Conservation (phyloP, 2,329 filamentous ascomycete genomes). For the Colletotrichum lindemuthianum region DNA sequence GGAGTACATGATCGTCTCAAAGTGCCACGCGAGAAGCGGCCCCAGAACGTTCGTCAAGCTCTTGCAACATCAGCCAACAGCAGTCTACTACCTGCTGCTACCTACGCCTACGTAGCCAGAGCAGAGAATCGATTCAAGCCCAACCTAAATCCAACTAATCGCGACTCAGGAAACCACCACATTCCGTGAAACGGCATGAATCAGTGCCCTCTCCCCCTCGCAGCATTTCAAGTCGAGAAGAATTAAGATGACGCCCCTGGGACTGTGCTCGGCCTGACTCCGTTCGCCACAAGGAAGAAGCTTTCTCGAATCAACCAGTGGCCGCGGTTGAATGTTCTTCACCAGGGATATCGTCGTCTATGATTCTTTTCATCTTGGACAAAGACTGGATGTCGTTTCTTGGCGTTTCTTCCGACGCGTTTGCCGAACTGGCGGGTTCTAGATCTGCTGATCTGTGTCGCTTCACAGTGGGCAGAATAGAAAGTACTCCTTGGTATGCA, state of each 20-base stretch:
- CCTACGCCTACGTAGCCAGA: background rate
- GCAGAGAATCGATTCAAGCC: background rate
- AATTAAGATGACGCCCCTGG: constrained; percentile 1
- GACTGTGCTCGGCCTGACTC: constrained; percentile 18
- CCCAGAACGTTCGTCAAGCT: too few species aligned
- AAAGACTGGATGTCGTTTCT: constrained; percentile 10
- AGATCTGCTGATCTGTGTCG: constrained; percentile 6
- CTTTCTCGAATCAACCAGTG: background rate
- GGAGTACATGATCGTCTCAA: constrained; percentile 24
- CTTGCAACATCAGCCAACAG: background rate
- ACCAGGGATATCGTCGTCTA: background rate
- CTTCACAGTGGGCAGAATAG: background rate
- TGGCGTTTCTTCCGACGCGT: constrained; percentile 24
- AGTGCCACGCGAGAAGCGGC: constrained; percentile 12
- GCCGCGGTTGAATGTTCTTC: constrained; percentile 1
- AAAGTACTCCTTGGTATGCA: too few species aligned
- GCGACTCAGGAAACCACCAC: constrained; percentile 11
- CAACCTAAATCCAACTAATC: constrained; percentile 14
- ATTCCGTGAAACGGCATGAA: constrained; percentile 31
- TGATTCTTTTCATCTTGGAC: constrained; percentile 2
- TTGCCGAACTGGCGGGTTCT: constrained; percentile 21
- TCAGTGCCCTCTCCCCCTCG: constrained; percentile 3
- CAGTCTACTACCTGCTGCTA: background rate
- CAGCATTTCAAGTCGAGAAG: background rate
- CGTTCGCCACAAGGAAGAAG: constrained; percentile 4